A percentile compares a stretch with the other conserved stretches of the same genome.
Conservation (phyloP, 2,329 filamentous ascomycete genomes). For the Aspergillus terreus region DNA sequence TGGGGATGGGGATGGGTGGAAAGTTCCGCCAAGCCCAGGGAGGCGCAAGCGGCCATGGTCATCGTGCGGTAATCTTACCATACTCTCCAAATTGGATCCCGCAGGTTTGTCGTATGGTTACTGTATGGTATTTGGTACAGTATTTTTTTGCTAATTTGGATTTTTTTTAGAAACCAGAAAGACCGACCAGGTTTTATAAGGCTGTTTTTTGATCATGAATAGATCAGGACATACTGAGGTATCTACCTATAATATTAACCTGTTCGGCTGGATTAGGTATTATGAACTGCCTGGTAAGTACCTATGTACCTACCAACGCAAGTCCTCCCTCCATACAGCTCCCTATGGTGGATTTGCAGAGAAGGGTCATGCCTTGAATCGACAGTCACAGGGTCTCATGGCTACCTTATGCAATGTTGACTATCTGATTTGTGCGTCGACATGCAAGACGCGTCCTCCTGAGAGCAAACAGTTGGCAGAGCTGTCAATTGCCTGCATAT, state of each 20-base stretch:
- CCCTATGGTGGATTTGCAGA: no score
- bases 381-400: neutral
- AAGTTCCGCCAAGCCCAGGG: conserved; percentile 32
- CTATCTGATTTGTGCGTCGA: neutral
- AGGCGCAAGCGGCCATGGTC: conserved; percentile 30
- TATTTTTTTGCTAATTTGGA: conserved; percentile 3
- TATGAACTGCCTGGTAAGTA: no score
- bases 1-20: conserved; percentile 26
- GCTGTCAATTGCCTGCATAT: neutral
- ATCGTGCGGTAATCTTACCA: conserved; percentile 22
- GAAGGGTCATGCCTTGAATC: no score
- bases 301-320: no score
- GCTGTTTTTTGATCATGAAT: no score
- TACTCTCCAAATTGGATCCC: conserved; percentile 12
- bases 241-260: no score
- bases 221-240: no score
- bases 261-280: no score
- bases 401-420: neutral
- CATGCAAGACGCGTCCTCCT: conserved; percentile 10
- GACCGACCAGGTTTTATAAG: neutral
- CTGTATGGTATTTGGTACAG: conserved; percentile 6
- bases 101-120: conserved; percentile 11
- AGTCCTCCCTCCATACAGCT: no score
- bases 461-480: neutral
- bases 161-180: conserved; percentile 2